Evolutionary conservation across 2,329 filamentous ascomycete species (phyloP).

Genomic region (Sclerotinia minor): DNA sequence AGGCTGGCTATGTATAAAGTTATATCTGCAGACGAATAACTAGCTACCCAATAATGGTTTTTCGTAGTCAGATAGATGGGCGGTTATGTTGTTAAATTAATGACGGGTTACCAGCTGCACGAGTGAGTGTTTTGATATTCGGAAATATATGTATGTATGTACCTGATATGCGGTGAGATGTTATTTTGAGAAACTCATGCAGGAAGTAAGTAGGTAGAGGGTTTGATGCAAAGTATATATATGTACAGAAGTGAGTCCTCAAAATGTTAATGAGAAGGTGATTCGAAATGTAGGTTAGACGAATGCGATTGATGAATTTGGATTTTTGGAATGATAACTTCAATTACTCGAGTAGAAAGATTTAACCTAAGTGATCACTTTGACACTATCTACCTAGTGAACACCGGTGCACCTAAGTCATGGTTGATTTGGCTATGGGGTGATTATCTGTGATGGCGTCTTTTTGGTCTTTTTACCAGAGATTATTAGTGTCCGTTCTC

Average conservation of each 20-base stretch:
- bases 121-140: background rate
- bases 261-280: background rate
- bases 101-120: background rate
- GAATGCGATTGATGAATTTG: background rate
- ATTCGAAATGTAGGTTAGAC: too few relatives aligned
- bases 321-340: background rate
- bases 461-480: background rate
- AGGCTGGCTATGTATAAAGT: background rate
- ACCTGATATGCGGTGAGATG: slow-evolving; percentile 19
- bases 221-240: slow-evolving; percentile 3
- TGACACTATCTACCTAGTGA: too few relatives aligned
- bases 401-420: too few relatives aligned
- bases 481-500: background rate
- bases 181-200: slow-evolving; percentile 17
- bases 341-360: background rate
- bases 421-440: background rate
- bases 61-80: background rate
- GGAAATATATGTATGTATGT: slow-evolving; percentile 17
- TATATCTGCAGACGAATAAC: background rate
- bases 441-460: background rate
- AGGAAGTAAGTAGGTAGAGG: background rate
- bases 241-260: background rate
- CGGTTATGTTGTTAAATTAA: background rate
- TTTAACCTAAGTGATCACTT: background rate
- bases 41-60: background rate